Percentiles rank a stretch among this genome's conserved stretches.
phyloP scores from a whole-genome alignment of 208 protist genomes.

The Trypanosoma vivax region DNA sequence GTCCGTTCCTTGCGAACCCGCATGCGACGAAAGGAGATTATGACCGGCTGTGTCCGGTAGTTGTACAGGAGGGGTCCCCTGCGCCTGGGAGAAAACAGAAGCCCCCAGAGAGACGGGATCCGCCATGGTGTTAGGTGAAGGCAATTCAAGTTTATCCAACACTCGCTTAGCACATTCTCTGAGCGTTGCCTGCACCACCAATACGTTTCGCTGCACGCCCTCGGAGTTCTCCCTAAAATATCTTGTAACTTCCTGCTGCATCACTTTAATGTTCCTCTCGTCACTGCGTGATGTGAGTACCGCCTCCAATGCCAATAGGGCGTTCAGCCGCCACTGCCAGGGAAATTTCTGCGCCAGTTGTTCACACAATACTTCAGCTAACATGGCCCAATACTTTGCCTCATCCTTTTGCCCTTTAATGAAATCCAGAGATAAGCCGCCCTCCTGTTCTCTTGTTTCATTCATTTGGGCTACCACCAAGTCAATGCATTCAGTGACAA shows the following conservation, averaged over 20 bases:
- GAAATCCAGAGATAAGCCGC: neutral
- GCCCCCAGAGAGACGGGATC: too few relatives aligned
- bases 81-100: too few relatives aligned
- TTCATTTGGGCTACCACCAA: too few relatives aligned
- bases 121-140: neutral
- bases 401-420: neutral
- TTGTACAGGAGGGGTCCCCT: too few relatives aligned
- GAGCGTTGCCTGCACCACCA: conserved; percentile 39
- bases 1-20: too few relatives aligned
- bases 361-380: conserved; percentile 22
- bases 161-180: conserved; percentile 34
- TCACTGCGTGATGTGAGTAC: conserved; percentile 16
- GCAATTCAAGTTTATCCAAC: conserved; percentile 22
- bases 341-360: conserved; percentile 24
- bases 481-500: conserved; percentile 14
- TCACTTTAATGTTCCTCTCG: conserved; percentile 1
- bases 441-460: neutral
- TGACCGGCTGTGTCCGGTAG: too few relatives aligned
- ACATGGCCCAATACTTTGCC: conserved; percentile 8
- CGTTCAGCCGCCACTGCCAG: conserved; percentile 55
- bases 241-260: conserved; percentile 5
- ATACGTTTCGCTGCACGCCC: conserved; percentile 31
- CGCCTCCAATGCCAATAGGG: conserved; percentile 37
- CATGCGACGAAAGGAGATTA: too few relatives aligned
- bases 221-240: conserved; percentile 39